Base-by-base conservation (phyloP, 169 alveolate genomes). In the Plasmodium knowlesi region DNA sequence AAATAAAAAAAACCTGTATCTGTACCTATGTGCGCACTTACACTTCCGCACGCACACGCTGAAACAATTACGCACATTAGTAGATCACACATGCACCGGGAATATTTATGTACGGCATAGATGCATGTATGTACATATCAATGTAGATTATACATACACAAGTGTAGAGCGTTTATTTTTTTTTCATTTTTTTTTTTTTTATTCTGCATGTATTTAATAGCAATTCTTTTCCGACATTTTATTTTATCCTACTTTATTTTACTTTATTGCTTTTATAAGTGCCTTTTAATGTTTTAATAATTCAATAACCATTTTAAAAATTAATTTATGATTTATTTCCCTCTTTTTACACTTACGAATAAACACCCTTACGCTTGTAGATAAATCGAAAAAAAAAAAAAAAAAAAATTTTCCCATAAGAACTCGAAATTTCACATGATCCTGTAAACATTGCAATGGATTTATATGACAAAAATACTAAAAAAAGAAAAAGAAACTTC, bases 371-470 rank as follows among this genome's bases (percentile, higher is more conserved):
- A 22, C 37, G 41, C 76, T 30, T 82, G 39, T 82, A 53, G 67
- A 82, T 82, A 82, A 53, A 50, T 54, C 67, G 12, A 32, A 54
- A 53, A 53, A 82, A 53, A 82, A 82, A 82, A 32, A 50, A 57
- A 25, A 82, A 82, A 82, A 79, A 30, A 53, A 41, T 16, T 50
- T 12, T 16, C 67, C 54, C 61, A 5, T 54, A 41, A 34, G 54
- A 30, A 16, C 70, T 41, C 16, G 37, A 54, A 30, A 10, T n/a
- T 82, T 82, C 80, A 30, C 73, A 82, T 82, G 89, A 30, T 82
- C 54, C 41, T 79, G 54, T 79, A 41, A 79, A 79, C 28, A 19
- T 70, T 84, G 74, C 74, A 71, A 84, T 84, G 92, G 92, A 84
- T 84, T 70, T 41, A 37, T 19, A 32, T 25, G 78, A 41, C 0